Evolutionary conservation across 2,329 filamentous ascomycete genomes (phyloP).

Genomic region (Apiospora kogelbergensis): DNA sequence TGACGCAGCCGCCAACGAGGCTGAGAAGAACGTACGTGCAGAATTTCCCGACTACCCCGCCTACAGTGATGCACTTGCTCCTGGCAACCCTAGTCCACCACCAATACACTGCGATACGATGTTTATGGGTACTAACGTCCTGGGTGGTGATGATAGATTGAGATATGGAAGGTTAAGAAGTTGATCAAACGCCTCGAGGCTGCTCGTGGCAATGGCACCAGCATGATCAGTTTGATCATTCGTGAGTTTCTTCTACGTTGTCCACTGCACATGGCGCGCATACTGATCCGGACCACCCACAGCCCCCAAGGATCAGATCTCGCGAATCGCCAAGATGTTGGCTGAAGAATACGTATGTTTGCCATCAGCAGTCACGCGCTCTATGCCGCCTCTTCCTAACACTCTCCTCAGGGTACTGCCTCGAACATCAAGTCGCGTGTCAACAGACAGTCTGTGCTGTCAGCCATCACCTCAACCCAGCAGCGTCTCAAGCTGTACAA

Average conservation of each 20-base stretch:
- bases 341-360: constrained; percentile 97
- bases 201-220: constrained; percentile 96
- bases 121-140: background rate
- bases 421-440: constrained; percentile 99
- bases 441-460: constrained; percentile 96
- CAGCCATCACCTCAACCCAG: constrained; percentile 97
- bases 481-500: constrained; percentile 99
- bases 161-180: constrained; percentile 99
- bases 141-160: constrained; percentile 48
- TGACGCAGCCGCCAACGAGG: constrained; percentile 83
- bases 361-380: background rate
- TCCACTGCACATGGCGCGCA: constrained; percentile 12
- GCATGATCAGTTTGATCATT: constrained; percentile 99
- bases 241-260: constrained; percentile 56
- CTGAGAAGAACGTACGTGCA: constrained; percentile 84
- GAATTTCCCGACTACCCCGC: constrained; percentile 8
- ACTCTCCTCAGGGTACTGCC: constrained; percentile 73
- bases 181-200: constrained; percentile 98
- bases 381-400: constrained; percentile 9
- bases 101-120: background rate
- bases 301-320: constrained; percentile 98
- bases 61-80: background rate
- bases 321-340: constrained; percentile 97
- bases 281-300: constrained; percentile 14
- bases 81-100: constrained; percentile 3